Evolutionary conservation across 495 filamentous ascomycete genomes (phyloP).

Genomic region (Hyaloscypha finlandica): DNA sequence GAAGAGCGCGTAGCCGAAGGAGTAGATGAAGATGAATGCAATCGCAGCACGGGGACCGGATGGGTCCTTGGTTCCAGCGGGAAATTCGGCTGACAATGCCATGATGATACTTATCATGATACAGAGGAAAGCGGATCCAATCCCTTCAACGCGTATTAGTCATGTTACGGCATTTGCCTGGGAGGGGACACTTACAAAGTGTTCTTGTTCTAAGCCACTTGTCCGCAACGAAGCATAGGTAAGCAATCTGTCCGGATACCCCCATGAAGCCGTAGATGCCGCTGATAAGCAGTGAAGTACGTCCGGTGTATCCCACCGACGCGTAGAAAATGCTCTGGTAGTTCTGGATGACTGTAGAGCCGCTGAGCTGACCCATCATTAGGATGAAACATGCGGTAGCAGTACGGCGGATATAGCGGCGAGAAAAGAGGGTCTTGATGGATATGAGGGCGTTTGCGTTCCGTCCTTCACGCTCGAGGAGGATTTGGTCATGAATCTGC

Average conservation of each 20-base stretch:
- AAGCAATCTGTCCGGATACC: slow-evolving; percentile 17
- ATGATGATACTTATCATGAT: slow-evolving; percentile 22
- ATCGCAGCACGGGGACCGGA: slow-evolving; percentile 9
- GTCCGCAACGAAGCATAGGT: slow-evolving; percentile 15
- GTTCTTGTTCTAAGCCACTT: slow-evolving; percentile 24
- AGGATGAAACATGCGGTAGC: slow-evolving; percentile 15
- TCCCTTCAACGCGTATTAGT: neutral
- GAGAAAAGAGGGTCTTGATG: slow-evolving; percentile 5
- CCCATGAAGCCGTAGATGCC: slow-evolving; percentile 24
- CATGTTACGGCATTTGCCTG: neutral
- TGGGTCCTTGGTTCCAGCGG: neutral
- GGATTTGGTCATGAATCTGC: slow-evolving; percentile 20
- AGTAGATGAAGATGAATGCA: slow-evolving; percentile 32
- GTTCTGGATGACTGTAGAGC: slow-evolving; percentile 17
- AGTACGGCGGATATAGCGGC: slow-evolving; percentile 16
- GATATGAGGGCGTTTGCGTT: neutral
- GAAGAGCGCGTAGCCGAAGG: slow-evolving; percentile 32
- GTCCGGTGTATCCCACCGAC: slow-evolving; percentile 9
- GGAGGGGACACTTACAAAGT: slow-evolving; percentile 17
- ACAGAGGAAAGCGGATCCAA: slow-evolving; percentile 13
- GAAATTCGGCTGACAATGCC: slow-evolving; percentile 22
- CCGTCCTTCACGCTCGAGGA: slow-evolving; percentile 9
- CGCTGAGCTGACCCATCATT: slow-evolving; percentile 9
- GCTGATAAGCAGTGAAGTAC: slow-evolving; percentile 11
- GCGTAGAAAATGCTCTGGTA: slow-evolving; percentile 24